Evolutionary conservation across 495 filamentous ascomycete species (phyloP), one percentile per base, ranked within the genome.

Genomic region (Lophium mytilinum): DNA sequence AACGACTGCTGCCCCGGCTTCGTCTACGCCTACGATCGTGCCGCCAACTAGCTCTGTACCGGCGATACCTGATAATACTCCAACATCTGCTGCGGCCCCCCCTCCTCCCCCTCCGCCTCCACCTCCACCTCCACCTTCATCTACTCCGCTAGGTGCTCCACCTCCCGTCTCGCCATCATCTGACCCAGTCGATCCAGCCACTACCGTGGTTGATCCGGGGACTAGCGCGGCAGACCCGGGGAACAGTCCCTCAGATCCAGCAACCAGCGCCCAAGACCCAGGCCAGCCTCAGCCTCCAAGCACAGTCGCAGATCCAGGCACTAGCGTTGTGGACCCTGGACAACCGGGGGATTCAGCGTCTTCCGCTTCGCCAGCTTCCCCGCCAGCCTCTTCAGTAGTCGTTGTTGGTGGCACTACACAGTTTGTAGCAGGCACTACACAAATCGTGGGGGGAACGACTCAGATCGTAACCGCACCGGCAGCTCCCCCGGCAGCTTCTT

Each of bases 1-100:
- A 9, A 48, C 53, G 3, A 56, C 58, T 3, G 58, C 52, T 14
- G 9, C 39, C 15, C 51, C 58, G 14, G 39, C 50, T 14, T 21
- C 9, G 12, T 12, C 11, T 6, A 46, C 14, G 12, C 11, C 33
- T 10, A 54, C 50, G 18, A 12, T 35, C 6, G 12, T 30, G 11
- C 33, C 57, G 17, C 14, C 35, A 4, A 49, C 50, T 21, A 17
- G 15, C 8, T 18, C n/a, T 1, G 19, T 35, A 0, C 50, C 57
- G 11, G 41, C 50, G 2, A 33, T 55, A 2, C 36, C 57, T 11
- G 41, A 54, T 11, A 48, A 3, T 10, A 39, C 33, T 4, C 39
- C 50, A 3, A 52, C 18, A 7, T 37, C 33, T 17, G 50, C 18
- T 14, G 48, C 56, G 2, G 36, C 0, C 4, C 17, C 30, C 14